These are phyloP conservation scores for Evansstolkia leycettana DNA, from an alignment of 495 filamentous ascomycete species.

Conservation along the genomic window DNA sequence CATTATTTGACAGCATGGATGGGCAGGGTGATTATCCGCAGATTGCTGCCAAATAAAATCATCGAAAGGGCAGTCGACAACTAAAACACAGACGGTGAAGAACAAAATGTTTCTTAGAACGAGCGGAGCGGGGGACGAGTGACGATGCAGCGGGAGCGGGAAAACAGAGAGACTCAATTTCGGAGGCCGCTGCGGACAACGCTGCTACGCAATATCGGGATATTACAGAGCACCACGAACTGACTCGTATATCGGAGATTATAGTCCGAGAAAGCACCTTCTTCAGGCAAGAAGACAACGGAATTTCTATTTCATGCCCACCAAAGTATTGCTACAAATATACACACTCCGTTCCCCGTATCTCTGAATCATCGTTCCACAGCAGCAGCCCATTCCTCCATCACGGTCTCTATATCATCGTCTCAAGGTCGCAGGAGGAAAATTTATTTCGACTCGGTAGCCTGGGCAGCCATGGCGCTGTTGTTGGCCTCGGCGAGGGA, in stretches of 20 bases:
- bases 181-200: too few relatives aligned
- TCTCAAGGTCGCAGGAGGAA: constrained; percentile 1
- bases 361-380: constrained; percentile 8
- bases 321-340: constrained; percentile 33
- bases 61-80: constrained; percentile 1
- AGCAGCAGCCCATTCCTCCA: constrained; percentile 9
- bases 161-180: too few relatives aligned
- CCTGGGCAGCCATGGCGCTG: constrained; percentile 38
- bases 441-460: constrained; percentile 31
- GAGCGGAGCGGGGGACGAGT: constrained; percentile 1
- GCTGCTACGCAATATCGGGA: too few relatives aligned
- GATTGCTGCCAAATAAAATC: constrained; percentile 15
- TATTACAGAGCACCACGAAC: too few relatives aligned
- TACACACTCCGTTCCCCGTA: constrained; percentile 17
- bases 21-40: constrained; percentile 14
- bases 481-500: constrained; percentile 62
- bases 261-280: too few relatives aligned
- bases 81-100: background rate
- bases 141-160: too few relatives aligned
- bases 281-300: constrained; percentile 1
- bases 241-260: too few relatives aligned
- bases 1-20: constrained; percentile 29
- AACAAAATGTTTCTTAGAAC: background rate
- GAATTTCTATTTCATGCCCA: constrained; percentile 15
- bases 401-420: constrained; percentile 2